Percentiles rank a stretch among this genome's conserved stretches.
phyloP scores from a whole-genome alignment of 352 stramenopile genomes.

The Peronospora belbahrii region DNA sequence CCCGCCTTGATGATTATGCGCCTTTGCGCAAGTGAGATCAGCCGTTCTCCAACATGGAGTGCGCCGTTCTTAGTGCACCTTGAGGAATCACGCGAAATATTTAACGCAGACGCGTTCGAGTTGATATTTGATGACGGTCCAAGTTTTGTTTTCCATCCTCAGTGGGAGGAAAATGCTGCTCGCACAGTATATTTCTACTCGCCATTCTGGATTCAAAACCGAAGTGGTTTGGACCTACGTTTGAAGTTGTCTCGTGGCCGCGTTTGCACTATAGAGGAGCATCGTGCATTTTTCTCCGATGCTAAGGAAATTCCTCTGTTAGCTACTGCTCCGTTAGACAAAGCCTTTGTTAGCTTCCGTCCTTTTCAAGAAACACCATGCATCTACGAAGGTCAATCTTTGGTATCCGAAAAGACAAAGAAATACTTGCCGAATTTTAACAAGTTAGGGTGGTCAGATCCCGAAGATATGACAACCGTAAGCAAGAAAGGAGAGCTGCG shows the following conservation, averaged over 20 bases:
- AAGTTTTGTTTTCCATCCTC: conserved; percentile 53
- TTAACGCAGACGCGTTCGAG: conserved; percentile 52
- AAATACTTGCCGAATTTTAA: conserved; percentile 75
- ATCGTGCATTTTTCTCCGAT: conserved; percentile 59
- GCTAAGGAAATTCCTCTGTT: conserved; percentile 61
- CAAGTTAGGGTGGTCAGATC: conserved; percentile 61
- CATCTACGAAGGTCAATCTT: conserved; percentile 45
- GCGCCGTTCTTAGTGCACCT: conserved; percentile 53
- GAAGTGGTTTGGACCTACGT: conserved; percentile 61
- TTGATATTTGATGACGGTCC: conserved; percentile 58
- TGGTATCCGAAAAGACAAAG: conserved; percentile 40
- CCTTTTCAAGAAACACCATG: conserved; percentile 64
- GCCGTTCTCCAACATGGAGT: conserved; percentile 48
- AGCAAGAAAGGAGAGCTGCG: conserved; percentile 67
- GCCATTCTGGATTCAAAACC: conserved; percentile 85
- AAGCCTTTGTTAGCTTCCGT: conserved; percentile 57
- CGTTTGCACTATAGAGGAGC: conserved; percentile 53
- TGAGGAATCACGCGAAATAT: conserved; percentile 35
- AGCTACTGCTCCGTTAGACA: conserved; percentile 44
- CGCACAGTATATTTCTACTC: conserved; percentile 61
- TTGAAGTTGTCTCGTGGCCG: conserved; percentile 57
- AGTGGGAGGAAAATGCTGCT: conserved; percentile 50
- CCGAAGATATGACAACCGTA: conserved; percentile 63
- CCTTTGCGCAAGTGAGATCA: conserved; percentile 49
- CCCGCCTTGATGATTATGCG: conserved; percentile 72